A percentile compares a stretch with the other conserved stretches of the same genome.
Evolutionary conservation across 305 asterid genomes (phyloP).

Genomic region (Caryopteris hybrid): DNA sequence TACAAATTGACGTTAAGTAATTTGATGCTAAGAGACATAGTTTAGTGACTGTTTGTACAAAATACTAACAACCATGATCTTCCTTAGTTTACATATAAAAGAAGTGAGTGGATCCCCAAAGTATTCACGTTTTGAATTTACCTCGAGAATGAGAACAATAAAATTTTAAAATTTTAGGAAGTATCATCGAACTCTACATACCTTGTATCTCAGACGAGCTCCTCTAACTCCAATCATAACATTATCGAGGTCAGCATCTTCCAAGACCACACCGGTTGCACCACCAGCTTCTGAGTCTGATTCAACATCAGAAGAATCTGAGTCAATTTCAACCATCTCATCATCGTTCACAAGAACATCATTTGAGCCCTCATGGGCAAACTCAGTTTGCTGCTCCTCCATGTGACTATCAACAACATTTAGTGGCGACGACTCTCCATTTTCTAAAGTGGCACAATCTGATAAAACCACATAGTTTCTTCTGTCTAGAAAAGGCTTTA

Average conservation of each 20-base stretch:
- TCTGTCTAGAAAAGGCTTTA: conserved; percentile 70
- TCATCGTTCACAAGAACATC: conserved; percentile 47
- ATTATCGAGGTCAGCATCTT: conserved; percentile 47
- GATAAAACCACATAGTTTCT: conserved; percentile 68
- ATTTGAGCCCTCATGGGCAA: conserved; percentile 38
- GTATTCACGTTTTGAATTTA: not conserved
- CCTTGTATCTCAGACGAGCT: conserved; percentile 66
- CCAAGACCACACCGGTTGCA: conserved; percentile 26
- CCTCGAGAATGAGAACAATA: not conserved
- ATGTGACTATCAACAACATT: conserved; percentile 28
- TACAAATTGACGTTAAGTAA: no score
- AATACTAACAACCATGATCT: not conserved
- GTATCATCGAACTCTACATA: conserved; percentile 16
- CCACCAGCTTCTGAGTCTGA: conserved; percentile 43
- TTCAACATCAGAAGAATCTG: conserved; percentile 62
- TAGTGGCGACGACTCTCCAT: conserved; percentile 38
- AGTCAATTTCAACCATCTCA: conserved; percentile 63
- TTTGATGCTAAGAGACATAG: no score
- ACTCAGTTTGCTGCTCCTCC: conserved; percentile 50
- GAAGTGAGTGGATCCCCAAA: not conserved
- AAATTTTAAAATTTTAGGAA: not conserved
- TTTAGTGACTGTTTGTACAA: no score
- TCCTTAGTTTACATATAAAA: not conserved
- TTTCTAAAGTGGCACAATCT: conserved; percentile 40
- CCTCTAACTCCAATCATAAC: conserved; percentile 64